These are phyloP conservation scores for Chenopodium berlandieri DNA, from an alignment of 148 eudicot species.

Conservation along the genomic window DNA sequence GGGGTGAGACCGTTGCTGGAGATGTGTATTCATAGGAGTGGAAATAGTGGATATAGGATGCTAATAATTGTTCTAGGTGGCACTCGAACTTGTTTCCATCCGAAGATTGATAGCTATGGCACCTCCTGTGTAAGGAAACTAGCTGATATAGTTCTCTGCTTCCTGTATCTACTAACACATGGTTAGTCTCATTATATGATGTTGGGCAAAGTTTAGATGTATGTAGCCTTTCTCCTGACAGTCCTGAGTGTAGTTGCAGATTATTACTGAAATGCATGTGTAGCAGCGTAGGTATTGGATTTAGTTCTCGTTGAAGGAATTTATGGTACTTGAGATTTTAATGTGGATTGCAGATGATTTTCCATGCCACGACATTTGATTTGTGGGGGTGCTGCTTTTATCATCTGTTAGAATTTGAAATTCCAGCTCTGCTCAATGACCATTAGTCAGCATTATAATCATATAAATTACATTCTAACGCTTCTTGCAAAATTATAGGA, in stretches of 20 bases:
- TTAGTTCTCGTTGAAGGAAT: neutral
- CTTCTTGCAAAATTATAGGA: constrained; percentile 47
- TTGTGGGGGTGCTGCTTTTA: neutral
- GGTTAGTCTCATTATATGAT: neutral
- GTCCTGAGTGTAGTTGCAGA: neutral
- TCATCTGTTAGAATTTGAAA: neutral
- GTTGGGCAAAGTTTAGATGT: neutral
- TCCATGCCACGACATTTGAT: neutral
- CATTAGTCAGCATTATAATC: neutral
- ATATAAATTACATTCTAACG: neutral
- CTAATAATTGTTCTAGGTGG: neutral
- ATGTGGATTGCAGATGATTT: neutral
- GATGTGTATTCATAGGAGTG: neutral
- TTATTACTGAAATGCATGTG: neutral
- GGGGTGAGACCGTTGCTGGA: neutral
- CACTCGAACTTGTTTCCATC: too few relatives aligned
- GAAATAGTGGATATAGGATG: neutral
- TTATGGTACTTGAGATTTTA: too few relatives aligned
- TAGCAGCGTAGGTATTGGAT: neutral
- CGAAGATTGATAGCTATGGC: too few relatives aligned
- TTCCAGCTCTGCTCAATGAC: neutral
- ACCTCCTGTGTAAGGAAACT: too few relatives aligned
- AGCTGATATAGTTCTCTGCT: neutral
- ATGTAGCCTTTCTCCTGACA: neutral
- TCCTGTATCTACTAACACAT: neutral